Evolutionary conservation across 305 asterid species (phyloP).

Genomic region (Fraxinus xanthoxyloides): DNA sequence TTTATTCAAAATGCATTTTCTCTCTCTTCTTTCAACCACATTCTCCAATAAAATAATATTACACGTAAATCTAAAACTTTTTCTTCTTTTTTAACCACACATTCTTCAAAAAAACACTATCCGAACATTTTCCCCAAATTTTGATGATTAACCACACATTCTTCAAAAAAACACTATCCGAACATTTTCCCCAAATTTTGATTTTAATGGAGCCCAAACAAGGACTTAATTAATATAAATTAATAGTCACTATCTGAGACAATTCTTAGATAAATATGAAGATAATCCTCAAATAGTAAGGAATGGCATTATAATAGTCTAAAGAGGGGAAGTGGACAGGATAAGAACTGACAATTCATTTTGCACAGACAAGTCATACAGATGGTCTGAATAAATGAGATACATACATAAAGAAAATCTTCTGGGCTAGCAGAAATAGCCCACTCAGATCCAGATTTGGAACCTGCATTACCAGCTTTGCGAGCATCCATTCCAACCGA

Average conservation of each 20-base stretch:
- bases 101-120: not conserved
- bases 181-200: not conserved
- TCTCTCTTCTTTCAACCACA: not conserved
- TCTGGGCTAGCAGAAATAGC: conserved; percentile 82
- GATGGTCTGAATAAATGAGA: conserved; percentile 18
- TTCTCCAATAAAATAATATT: not conserved
- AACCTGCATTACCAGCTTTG: conserved; percentile 52
- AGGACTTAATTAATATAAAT: not conserved
- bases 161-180: not conserved
- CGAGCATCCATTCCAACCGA: conserved; percentile 79
- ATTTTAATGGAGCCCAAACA: not conserved
- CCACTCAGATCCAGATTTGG: conserved; percentile 75
- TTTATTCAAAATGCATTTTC: not conserved
- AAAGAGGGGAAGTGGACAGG: conserved; percentile 14
- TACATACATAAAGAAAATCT: conserved; percentile 74
- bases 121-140: not conserved
- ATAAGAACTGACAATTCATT: conserved; percentile 5
- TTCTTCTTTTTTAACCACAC: not conserved
- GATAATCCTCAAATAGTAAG: conserved; percentile 16
- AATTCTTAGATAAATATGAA: not conserved
- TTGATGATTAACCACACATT: not conserved
- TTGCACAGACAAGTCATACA: conserved; percentile 12
- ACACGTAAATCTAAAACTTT: no score
- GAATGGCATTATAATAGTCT: not conserved
- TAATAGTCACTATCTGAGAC: conserved; percentile 2